Conservation (phyloP, 2,329 filamentous ascomycete species). For the Trichoderma aggressivum region DNA sequence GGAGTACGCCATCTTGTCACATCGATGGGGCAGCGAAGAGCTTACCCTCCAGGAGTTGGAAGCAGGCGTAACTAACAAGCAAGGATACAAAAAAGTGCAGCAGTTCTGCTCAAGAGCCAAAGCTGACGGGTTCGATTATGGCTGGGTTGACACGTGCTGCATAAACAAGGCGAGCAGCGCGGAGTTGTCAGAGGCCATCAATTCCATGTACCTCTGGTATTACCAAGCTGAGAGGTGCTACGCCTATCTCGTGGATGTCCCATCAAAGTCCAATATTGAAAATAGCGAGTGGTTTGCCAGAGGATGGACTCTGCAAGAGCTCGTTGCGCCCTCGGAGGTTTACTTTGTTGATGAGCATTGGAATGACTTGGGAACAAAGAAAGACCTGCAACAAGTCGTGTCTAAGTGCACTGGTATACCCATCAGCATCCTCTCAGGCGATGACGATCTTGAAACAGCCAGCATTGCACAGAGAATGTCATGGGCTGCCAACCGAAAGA, state of each 20-base stretch:
- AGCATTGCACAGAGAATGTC: slow-evolving; percentile 25
- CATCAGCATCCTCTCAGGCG: neutral
- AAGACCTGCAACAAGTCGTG: neutral
- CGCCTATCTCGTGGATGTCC: neutral
- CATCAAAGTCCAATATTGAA: neutral
- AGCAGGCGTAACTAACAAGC: neutral
- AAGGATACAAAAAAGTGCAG: neutral
- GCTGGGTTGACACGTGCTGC: neutral
- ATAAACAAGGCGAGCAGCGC: slow-evolving; percentile 1
- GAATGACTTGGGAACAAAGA: neutral
- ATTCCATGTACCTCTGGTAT: slow-evolving; percentile 13
- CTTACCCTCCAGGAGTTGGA: neutral
- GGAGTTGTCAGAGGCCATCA: slow-evolving; percentile 7
- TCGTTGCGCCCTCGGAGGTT: neutral
- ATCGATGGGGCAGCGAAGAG: slow-evolving; percentile 1
- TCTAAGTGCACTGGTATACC: slow-evolving; percentile 5
- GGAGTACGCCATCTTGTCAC: slow-evolving; percentile 4
- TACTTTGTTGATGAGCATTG: slow-evolving; percentile 1
- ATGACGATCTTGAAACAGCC: neutral
- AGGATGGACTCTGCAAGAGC: slow-evolving; percentile 11
- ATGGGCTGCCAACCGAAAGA: slow-evolving; percentile 28
- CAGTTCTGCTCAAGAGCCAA: slow-evolving; percentile 3
- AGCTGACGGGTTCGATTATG: slow-evolving; percentile 1
- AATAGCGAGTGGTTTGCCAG: slow-evolving; percentile 7
- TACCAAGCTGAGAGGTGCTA: neutral